Conservation (phyloP, 1,284 basidiomycete species). For the Fomitopsis pinicola region DNA sequence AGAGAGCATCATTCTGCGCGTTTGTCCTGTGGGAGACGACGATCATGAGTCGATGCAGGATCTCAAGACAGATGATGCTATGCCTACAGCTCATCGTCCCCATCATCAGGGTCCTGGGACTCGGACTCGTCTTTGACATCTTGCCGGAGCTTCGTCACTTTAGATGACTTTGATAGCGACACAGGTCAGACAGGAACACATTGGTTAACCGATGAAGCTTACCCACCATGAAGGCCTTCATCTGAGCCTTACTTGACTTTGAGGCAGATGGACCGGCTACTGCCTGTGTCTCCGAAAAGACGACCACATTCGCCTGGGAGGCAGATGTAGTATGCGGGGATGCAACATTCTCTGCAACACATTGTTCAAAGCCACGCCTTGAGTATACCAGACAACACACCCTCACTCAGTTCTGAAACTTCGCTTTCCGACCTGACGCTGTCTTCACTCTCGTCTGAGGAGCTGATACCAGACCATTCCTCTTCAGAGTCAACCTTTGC, state of each 20-base stretch:
- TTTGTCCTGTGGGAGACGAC: conserved; percentile 50
- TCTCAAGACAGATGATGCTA: conserved; percentile 2
- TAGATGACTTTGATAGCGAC: conserved; percentile 56
- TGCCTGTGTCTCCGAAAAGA: conserved; percentile 47
- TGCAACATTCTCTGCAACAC: not conserved
- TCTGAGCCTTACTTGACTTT: conserved; percentile 34
- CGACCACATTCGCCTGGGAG: conserved; percentile 39
- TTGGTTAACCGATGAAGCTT: conserved; percentile 4
- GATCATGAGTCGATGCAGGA: not conserved
- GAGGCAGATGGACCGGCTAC: conserved; percentile 9
- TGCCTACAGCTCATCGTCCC: conserved; percentile 47
- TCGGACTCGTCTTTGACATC: conserved; percentile 24
- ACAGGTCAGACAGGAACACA: conserved; percentile 3
- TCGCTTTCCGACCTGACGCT: not conserved
- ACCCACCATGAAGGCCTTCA: conserved; percentile 71
- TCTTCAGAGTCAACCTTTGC: conserved; percentile 23
- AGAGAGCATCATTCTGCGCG: conserved; percentile 65
- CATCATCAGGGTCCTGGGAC: conserved; percentile 20
- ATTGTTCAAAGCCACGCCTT: not conserved
- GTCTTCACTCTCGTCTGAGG: conserved; percentile 4
- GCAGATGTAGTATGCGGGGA: not conserved
- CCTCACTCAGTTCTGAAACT: conserved; percentile 15
- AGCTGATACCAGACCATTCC: conserved; percentile 34
- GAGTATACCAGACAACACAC: not conserved
- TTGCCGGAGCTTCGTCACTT: conserved; percentile 54